Evolutionary conservation across 164 flowering plant species (phyloP).

Genomic region (Malania oleifera): DNA sequence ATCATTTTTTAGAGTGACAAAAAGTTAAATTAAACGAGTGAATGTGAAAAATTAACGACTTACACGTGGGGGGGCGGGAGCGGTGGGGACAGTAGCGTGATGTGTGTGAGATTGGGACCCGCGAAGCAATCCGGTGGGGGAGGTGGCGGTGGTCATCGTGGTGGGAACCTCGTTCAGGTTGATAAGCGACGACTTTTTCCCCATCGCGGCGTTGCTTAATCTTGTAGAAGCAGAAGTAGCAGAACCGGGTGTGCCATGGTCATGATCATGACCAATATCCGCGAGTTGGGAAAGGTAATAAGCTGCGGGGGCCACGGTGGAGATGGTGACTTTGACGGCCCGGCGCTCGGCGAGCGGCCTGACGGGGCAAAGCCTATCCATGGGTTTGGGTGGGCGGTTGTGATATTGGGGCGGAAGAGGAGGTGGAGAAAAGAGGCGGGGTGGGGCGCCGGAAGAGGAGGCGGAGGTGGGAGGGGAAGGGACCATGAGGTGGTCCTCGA

Average conservation of each 20-base stretch:
- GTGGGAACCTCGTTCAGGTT: slow-evolving; percentile 14
- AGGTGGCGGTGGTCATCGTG: not conserved
- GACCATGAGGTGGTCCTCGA: slow-evolving; percentile 17
- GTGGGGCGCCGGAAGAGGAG: slow-evolving; percentile 31
- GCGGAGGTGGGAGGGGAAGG: slow-evolving; percentile 50
- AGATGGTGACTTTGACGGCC: slow-evolving; percentile 8
- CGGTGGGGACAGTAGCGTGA: not conserved
- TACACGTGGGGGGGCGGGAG: not conserved
- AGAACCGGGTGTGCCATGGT: no score
- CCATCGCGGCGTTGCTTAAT: no score
- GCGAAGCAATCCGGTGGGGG: not conserved
- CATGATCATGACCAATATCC: no score
- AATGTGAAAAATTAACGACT: no score
- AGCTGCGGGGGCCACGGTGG: not conserved
- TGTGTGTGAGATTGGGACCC: not conserved
- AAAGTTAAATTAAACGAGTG: no score
- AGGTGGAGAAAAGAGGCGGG: slow-evolving; percentile 1
- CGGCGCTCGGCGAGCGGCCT: slow-evolving; percentile 43
- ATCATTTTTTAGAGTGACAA: no score
- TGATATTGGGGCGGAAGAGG: not conserved
- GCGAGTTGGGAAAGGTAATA: no score
- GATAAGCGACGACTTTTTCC: not conserved
- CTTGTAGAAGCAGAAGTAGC: no score
- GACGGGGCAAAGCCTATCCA: slow-evolving; percentile 19
- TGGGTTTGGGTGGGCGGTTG: not conserved